These are phyloP conservation scores for Barnettozyma vustinii DNA, from an alignment of 805 yeast species.

Conservation along the genomic window DNA sequence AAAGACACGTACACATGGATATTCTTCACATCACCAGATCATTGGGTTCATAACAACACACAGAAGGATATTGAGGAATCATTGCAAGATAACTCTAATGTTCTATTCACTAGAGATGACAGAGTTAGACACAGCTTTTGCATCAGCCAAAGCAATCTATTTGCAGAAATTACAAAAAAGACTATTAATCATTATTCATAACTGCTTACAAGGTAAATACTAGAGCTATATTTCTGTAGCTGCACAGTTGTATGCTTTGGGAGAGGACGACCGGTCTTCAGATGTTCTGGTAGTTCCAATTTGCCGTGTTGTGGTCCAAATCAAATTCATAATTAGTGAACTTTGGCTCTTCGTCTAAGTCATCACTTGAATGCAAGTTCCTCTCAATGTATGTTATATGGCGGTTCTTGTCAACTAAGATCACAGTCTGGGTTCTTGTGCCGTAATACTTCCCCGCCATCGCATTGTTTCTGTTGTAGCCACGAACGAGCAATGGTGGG, in stretches of 20 bases:
- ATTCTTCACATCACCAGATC: constrained; percentile 53
- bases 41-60: constrained; percentile 57
- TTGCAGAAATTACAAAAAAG: constrained; percentile 38
- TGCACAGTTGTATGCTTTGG: too few species aligned
- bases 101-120: constrained; percentile 28
- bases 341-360: constrained; percentile 23
- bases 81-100: constrained; percentile 28
- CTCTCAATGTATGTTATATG: constrained; percentile 56
- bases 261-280: neutral
- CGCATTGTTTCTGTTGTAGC: constrained; percentile 27
- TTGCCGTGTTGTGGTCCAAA: constrained; percentile 2
- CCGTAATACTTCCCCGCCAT: constrained; percentile 66
- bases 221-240: neutral
- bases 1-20: constrained; percentile 37
- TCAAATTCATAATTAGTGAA: constrained; percentile 23
- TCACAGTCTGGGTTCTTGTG: constrained; percentile 80
- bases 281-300: neutral
- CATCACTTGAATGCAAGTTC: constrained; percentile 48
- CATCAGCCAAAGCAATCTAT: constrained; percentile 42
- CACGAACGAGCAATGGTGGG: constrained; percentile 50
- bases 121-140: constrained; percentile 56
- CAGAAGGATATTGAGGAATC: constrained; percentile 37
- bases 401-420: constrained; percentile 50
- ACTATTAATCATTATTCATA: constrained; percentile 1
- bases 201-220: neutral